Conservation (phyloP, 768 basidiomycete genomes). For the Amanita pallidorosea region DNA sequence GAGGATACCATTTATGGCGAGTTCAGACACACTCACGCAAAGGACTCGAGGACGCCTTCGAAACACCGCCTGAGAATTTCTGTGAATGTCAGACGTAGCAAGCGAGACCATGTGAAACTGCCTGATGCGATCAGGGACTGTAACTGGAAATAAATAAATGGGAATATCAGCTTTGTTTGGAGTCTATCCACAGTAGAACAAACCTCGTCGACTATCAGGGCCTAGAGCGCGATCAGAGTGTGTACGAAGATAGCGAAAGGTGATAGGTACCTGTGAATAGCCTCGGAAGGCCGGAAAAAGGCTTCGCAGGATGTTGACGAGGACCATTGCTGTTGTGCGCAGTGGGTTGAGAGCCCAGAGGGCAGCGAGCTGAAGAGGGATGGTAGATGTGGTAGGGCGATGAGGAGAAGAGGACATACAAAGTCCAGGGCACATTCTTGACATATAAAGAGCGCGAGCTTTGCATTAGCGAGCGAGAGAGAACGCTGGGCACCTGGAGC, state of each 20-base stretch:
- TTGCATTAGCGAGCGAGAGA: slow-evolving; percentile 44
- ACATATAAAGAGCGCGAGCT: slow-evolving; percentile 45
- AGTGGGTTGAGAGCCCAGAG: slow-evolving; percentile 50
- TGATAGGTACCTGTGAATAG: slow-evolving; percentile 55
- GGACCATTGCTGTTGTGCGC: slow-evolving; percentile 60
- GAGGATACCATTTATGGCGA: slow-evolving; percentile 7
- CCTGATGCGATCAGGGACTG: slow-evolving; percentile 60
- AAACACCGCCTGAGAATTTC: slow-evolving; percentile 55
- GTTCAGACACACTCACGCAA: slow-evolving; percentile 49
- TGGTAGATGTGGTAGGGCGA: slow-evolving; percentile 3
- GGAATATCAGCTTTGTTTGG: background rate
- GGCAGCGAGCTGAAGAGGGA: slow-evolving; percentile 23
- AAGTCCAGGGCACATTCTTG: slow-evolving; percentile 46
- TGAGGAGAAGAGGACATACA: slow-evolving; percentile 19
- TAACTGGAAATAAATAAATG: slow-evolving; percentile 32
- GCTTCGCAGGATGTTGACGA: slow-evolving; percentile 61
- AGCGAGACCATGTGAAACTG: slow-evolving; percentile 59
- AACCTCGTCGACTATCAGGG: slow-evolving; percentile 78
- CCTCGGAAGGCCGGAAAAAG: slow-evolving; percentile 75
- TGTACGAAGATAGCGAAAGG: slow-evolving; percentile 10
- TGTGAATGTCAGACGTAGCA: slow-evolving; percentile 45
- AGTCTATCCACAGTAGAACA: slow-evolving; percentile 14
- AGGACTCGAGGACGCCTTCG: slow-evolving; percentile 57
- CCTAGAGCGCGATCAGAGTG: slow-evolving; percentile 25
- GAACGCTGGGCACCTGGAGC: slow-evolving; percentile 62